Percentiles rank a stretch among this genome's conserved stretches.
These are phyloP conservation scores for Castanospermum australe DNA, from an alignment of 306 rosid species.

Conservation along the genomic window DNA sequence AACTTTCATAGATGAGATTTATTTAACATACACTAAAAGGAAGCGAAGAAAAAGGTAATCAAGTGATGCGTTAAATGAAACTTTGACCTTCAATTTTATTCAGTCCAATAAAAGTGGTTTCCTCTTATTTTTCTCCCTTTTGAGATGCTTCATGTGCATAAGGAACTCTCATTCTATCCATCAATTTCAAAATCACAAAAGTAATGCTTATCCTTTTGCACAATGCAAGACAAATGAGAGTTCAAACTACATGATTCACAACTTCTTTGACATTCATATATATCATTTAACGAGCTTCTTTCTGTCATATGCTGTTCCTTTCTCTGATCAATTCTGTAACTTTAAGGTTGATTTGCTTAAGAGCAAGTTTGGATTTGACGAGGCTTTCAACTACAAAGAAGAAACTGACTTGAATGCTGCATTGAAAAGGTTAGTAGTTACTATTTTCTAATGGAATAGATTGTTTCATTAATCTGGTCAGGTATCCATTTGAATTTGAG, in stretches of 20 bases:
- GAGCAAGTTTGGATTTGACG: slow-evolving; percentile 5
- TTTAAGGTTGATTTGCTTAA: slow-evolving; percentile 2
- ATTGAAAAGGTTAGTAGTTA: slow-evolving; percentile 10
- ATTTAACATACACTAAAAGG: neutral
- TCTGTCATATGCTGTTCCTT: neutral
- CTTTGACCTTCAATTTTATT: neutral
- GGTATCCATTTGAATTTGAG: neutral
- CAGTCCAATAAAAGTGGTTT: neutral
- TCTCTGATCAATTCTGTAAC: neutral
- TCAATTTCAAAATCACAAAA: neutral
- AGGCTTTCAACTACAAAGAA: slow-evolving; percentile 20
- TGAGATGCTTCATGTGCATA: neutral
- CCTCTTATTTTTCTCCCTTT: neutral
- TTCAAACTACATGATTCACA: neutral
- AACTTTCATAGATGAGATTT: no score
- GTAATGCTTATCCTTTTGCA: neutral
- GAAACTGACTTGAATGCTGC: neutral
- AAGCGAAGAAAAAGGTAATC: neutral
- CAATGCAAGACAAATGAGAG: neutral
- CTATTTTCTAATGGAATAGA: neutral
- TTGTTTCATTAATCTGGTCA: neutral
- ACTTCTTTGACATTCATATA: neutral
- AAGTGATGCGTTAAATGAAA: neutral
- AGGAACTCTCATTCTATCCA: neutral
- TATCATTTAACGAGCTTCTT: no score